phyloP scores from a whole-genome alignment of 345 rosid genomes.

The Noccaea caerulescens region DNA sequence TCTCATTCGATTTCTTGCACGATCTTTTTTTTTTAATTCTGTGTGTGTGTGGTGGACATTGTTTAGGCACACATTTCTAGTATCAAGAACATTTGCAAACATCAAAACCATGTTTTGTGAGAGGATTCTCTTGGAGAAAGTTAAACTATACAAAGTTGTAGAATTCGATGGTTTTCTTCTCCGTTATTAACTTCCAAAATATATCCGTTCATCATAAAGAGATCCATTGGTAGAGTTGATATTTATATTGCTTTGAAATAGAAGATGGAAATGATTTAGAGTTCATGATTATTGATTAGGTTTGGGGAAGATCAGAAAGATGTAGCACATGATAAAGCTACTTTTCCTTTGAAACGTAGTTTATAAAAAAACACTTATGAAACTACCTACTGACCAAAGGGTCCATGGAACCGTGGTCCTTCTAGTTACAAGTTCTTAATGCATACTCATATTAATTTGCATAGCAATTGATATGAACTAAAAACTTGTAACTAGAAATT shows the following conservation, averaged over 20 bases:
- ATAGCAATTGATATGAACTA: not conserved
- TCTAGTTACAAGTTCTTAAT: not conserved
- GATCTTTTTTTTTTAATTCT: not conserved
- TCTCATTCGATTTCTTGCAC: not conserved
- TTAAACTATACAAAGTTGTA: not conserved
- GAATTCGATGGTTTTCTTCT: not conserved
- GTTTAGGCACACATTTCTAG: not conserved
- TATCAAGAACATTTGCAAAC: constrained; percentile 2
- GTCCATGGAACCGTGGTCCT: constrained; percentile 36
- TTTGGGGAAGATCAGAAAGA: constrained; percentile 4
- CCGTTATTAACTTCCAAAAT: not conserved
- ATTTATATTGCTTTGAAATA: not conserved
- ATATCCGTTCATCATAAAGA: too few species aligned
- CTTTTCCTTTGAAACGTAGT: constrained; percentile 14
- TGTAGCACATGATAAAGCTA: constrained; percentile 21
- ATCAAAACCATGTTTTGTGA: constrained; percentile 7
- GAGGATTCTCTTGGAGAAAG: not conserved
- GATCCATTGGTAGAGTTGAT: not conserved
- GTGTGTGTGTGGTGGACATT: not conserved
- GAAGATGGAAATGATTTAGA: not conserved
- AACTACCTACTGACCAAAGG: constrained; percentile 21
- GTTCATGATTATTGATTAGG: constrained; percentile 2
- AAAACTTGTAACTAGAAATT: constrained; percentile 9
- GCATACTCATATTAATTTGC: not conserved
- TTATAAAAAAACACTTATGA: constrained; percentile 13